These are phyloP conservation scores for Fusarium sp. DNA, from an alignment of 2,329 filamentous ascomycete species.

Conservation along the genomic window DNA sequence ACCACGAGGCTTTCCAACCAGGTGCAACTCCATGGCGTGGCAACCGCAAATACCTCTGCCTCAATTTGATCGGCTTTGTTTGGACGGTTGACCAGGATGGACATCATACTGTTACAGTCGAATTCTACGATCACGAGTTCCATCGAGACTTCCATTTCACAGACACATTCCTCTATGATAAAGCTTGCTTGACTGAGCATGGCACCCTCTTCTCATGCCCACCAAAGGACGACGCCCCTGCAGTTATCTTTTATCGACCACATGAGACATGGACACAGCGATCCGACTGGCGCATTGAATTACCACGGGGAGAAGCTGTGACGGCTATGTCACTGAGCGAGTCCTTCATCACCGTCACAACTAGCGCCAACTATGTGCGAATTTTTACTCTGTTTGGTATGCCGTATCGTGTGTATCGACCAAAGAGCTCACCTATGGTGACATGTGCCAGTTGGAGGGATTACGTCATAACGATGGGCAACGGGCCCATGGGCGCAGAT, in stretches of 20 bases:
- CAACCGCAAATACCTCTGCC: slow-evolving; percentile 90
- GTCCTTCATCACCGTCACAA: slow-evolving; percentile 90
- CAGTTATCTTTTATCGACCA: slow-evolving; percentile 93
- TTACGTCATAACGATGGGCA: slow-evolving; percentile 96
- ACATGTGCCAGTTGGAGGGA: slow-evolving; percentile 95
- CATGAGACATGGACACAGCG: slow-evolving; percentile 97
- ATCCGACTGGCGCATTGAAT: slow-evolving; percentile 86
- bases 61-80: slow-evolving; percentile 93
- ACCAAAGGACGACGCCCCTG: slow-evolving; percentile 71
- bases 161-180: slow-evolving; percentile 95
- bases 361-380: slow-evolving; percentile 86
- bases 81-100: slow-evolving; percentile 98
- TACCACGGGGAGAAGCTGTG: slow-evolving; percentile 89
- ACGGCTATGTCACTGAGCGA: slow-evolving; percentile 91
- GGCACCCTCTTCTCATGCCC: slow-evolving; percentile 88
- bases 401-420: slow-evolving; percentile 87
- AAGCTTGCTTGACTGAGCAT: slow-evolving; percentile 88
- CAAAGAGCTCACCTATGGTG: slow-evolving; percentile 89
- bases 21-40: slow-evolving; percentile 96
- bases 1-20: slow-evolving; percentile 89
- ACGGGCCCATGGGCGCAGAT: slow-evolving; percentile 84
- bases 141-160: slow-evolving; percentile 98
- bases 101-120: slow-evolving; percentile 92
- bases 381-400: slow-evolving; percentile 94
- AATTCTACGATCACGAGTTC: slow-evolving; percentile 95